A percentile compares a stretch with the other conserved stretches of the same genome.
These are phyloP conservation scores for Phaffomyces opuntiae DNA, from an alignment of 805 yeast genomes.

Conservation along the genomic window DNA sequence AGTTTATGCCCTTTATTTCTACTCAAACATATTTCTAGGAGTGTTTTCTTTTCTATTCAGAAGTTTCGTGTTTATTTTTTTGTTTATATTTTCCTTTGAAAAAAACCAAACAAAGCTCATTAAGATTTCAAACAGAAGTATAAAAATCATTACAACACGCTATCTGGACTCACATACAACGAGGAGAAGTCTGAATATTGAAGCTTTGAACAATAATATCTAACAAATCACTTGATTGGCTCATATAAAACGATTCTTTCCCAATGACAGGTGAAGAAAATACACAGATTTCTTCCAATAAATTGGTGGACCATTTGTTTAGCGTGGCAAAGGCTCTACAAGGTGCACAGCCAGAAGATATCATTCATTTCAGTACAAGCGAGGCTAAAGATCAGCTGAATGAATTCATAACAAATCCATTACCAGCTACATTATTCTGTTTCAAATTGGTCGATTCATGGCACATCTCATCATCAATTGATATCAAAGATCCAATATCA, in stretches of 20 bases:
- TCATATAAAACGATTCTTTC: background rate
- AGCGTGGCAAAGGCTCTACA: conserved; percentile 23
- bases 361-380: conserved; percentile 20
- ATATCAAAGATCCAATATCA: conserved; percentile 12
- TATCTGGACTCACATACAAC: too few species aligned
- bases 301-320: conserved; percentile 22
- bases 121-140: too few species aligned
- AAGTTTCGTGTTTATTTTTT: background rate
- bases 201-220: too few species aligned
- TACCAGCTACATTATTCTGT: conserved; percentile 22
- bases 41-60: too few species aligned
- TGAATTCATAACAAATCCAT: conserved; percentile 16
- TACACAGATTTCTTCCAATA: conserved; percentile 4
- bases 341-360: conserved; percentile 22
- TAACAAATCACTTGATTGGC: background rate
- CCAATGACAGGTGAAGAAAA: background rate
- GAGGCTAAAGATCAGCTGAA: conserved; percentile 9
- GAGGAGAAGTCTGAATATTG: too few species aligned
- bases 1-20: background rate
- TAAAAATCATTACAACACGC: too few species aligned
- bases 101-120: too few species aligned
- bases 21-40: too few species aligned
- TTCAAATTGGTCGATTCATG: conserved; percentile 13
- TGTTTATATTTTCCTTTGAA: too few species aligned
- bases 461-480: conserved; percentile 9